Percentiles rank a stretch among this genome's conserved stretches.
Evolutionary conservation across 805 yeast species (phyloP).

Genomic region (Wickerhamomyces chambardii): DNA sequence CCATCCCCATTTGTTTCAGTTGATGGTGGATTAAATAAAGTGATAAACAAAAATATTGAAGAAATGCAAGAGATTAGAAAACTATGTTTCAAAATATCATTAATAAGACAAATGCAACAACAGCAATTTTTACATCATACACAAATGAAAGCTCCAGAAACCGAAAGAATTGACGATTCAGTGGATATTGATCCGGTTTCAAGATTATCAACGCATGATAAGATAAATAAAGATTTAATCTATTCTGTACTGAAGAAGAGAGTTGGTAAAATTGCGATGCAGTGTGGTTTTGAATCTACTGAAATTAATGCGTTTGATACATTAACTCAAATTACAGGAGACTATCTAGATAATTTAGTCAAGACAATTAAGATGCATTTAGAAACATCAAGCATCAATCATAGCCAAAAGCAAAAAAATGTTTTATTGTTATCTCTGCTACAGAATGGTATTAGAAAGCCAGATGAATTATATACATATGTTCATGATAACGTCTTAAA

Average conservation of each 20-base stretch:
- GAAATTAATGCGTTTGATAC: constrained; percentile 72
- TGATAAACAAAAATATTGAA: constrained; percentile 55
- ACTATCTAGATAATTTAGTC: constrained; percentile 66
- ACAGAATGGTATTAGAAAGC: constrained; percentile 82
- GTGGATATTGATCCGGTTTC: constrained; percentile 81
- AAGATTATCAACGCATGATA: constrained; percentile 61
- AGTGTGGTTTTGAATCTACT: constrained; percentile 83
- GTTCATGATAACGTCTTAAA: constrained; percentile 63
- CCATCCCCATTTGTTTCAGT: constrained; percentile 32
- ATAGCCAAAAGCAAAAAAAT: constrained; percentile 27
- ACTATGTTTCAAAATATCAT: constrained; percentile 78
- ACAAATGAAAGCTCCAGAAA: constrained; percentile 62
- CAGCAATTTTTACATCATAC: constrained; percentile 68
- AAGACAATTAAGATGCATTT: constrained; percentile 60
- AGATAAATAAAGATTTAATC: constrained; percentile 49
- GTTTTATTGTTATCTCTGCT: constrained; percentile 51
- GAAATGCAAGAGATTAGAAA: constrained; percentile 85
- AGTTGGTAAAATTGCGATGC: constrained; percentile 77
- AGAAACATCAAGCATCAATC: constrained; percentile 44
- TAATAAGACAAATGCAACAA: constrained; percentile 86
- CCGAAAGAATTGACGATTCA: constrained; percentile 47
- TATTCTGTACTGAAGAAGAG: constrained; percentile 58
- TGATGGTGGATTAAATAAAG: constrained; percentile 49
- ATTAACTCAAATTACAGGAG: constrained; percentile 77
- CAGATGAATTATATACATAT: constrained; percentile 67